A percentile compares a stretch with the other conserved stretches of the same genome.
Evolutionary conservation across 768 basidiomycete species (phyloP).

Genomic region (Pisolithus tinctorius): DNA sequence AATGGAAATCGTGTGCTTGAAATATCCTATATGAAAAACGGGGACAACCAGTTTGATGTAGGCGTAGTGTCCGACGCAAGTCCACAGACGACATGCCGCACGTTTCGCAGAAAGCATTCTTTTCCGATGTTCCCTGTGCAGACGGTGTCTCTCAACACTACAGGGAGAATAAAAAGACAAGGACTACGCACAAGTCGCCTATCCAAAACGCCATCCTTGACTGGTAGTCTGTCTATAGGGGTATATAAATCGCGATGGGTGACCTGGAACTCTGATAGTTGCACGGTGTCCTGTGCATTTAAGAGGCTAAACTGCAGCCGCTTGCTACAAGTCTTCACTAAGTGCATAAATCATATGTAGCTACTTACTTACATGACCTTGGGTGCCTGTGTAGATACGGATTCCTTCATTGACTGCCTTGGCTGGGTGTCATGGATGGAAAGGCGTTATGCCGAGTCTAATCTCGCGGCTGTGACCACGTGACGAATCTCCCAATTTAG

Average conservation of each 20-base stretch:
- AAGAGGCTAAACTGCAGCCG: constrained; percentile 93
- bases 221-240: constrained; percentile 72
- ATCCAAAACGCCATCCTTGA: constrained; percentile 90
- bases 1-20: constrained; percentile 90
- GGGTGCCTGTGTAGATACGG: constrained; percentile 70
- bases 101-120: constrained; percentile 87
- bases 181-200: constrained; percentile 64
- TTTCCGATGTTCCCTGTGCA: constrained; percentile 86
- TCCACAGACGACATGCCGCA: constrained; percentile 89
- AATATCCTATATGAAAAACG: constrained; percentile 98
- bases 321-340: constrained; percentile 50
- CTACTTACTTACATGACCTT: constrained; percentile 64
- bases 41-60: constrained; percentile 97
- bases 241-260: constrained; percentile 91
- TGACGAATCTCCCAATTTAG: too few relatives aligned
- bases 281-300: constrained; percentile 92
- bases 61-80: constrained; percentile 97
- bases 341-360: neutral
- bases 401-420: constrained; percentile 58
- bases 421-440: neutral
- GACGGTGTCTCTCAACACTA: neutral
- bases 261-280: constrained; percentile 93
- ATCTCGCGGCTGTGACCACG: too few relatives aligned
- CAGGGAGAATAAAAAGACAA: neutral
- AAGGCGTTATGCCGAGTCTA: neutral